Percentiles rank a stretch among this genome's conserved stretches.
phyloP scores from a whole-genome alignment of 2,329 filamentous ascomycete genomes.

The Fusarium udum region DNA sequence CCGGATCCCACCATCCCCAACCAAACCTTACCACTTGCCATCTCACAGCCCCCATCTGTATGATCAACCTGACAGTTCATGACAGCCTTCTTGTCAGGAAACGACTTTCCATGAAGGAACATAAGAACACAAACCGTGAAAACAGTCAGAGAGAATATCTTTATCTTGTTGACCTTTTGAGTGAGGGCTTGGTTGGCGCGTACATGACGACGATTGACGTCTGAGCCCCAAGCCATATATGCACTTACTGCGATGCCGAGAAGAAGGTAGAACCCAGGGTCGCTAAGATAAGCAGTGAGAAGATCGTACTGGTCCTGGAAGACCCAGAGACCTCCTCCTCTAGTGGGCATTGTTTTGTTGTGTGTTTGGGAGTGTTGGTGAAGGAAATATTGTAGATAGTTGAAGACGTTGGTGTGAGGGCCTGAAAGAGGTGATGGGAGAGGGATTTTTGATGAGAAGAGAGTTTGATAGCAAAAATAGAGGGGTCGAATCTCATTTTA shows the following conservation, averaged over 20 bases:
- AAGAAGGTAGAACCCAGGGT: background rate
- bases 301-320: background rate
- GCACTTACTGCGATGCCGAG: background rate
- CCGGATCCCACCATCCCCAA: background rate
- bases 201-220: too few species aligned
- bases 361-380: background rate
- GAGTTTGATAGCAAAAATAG: accelerated
- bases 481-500: background rate
- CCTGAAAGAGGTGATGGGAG: accelerated
- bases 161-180: background rate
- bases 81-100: background rate
- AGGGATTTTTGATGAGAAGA: background rate
- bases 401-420: accelerated
- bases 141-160: background rate
- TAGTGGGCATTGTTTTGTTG: background rate
- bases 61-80: background rate
- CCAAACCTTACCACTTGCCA: background rate
- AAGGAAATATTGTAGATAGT: background rate
- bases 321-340: background rate
- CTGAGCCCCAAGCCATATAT: background rate
- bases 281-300: background rate
- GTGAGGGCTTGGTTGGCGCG: background rate
- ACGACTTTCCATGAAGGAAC: background rate
- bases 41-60: background rate
- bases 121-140: background rate